Percentiles rank a stretch among this genome's conserved stretches.
These are phyloP conservation scores for Endotrypanum monterogeii DNA, from an alignment of 208 protist genomes.

Conservation along the genomic window DNA sequence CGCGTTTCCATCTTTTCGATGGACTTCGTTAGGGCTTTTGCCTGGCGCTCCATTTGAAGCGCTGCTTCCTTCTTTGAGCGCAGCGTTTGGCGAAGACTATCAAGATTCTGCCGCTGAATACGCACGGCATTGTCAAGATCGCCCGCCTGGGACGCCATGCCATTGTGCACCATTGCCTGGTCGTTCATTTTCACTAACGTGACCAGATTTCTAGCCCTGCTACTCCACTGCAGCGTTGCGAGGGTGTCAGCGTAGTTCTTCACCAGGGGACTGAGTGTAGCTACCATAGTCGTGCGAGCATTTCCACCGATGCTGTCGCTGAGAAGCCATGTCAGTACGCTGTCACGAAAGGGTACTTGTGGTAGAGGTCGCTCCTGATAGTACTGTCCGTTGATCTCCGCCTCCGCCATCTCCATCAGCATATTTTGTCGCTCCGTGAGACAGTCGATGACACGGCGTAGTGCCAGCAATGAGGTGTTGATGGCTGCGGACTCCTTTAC, in stretches of 20 bases:
- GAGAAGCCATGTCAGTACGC: constrained; percentile 89
- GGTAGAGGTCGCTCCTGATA: constrained; percentile 72
- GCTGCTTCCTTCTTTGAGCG: constrained; percentile 66
- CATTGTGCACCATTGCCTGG: constrained; percentile 71
- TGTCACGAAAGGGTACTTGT: constrained; percentile 92
- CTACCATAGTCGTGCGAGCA: constrained; percentile 91
- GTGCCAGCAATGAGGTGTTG: constrained; percentile 88
- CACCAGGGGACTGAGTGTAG: constrained; percentile 85
- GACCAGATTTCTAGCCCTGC: constrained; percentile 88
- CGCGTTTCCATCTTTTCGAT: constrained; percentile 37
- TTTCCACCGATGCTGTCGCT: constrained; percentile 93
- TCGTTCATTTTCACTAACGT: constrained; percentile 90
- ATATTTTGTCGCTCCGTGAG: constrained; percentile 89
- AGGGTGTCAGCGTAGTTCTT: constrained; percentile 91
- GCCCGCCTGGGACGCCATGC: constrained; percentile 67
- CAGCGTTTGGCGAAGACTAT: constrained; percentile 74
- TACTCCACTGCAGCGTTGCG: constrained; percentile 91
- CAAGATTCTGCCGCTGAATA: constrained; percentile 86
- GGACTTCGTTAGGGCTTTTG: constrained; percentile 36
- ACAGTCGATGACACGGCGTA: constrained; percentile 89
- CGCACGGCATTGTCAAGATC: constrained; percentile 74
- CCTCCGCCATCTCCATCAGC: constrained; percentile 84
- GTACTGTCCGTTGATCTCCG: constrained; percentile 62
- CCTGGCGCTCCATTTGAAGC: constrained; percentile 62
- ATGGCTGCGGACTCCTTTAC: constrained; percentile 92